A percentile compares a stretch with the other conserved stretches of the same genome.
phyloP scores from a whole-genome alignment of 495 filamentous ascomycete species.

The Lasiosphaeria ovina region DNA sequence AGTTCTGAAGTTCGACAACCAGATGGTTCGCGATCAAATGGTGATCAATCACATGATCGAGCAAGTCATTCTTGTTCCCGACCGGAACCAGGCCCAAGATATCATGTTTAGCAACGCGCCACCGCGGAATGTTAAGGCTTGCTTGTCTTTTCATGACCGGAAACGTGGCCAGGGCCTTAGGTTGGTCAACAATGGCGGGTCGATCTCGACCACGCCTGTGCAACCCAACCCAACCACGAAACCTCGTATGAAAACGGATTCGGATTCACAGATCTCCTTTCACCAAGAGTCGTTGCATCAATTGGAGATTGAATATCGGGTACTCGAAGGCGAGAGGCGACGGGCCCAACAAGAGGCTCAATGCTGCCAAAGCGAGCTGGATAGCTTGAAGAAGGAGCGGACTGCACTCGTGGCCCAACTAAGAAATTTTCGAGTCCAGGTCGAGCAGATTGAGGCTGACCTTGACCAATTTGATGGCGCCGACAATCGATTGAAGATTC shows the following conservation, averaged over 20 bases:
- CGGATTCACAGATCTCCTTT: constrained; percentile 62
- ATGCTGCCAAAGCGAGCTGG: constrained; percentile 54
- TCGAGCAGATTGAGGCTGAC: constrained; percentile 30
- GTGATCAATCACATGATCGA: constrained; percentile 83
- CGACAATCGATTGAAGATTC: constrained; percentile 38
- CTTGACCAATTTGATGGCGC: constrained; percentile 45
- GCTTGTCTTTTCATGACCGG: constrained; percentile 59
- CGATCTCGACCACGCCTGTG: constrained; percentile 33
- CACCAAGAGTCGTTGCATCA: constrained; percentile 42
- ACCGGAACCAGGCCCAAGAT: constrained; percentile 60
- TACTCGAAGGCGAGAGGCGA: constrained; percentile 35
- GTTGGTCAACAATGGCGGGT: constrained; percentile 54
- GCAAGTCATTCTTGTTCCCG: constrained; percentile 74
- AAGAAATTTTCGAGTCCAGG: constrained; percentile 22
- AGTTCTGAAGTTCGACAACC: constrained; percentile 78
- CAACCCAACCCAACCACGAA: constrained; percentile 29
- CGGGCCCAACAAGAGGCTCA: constrained; percentile 57
- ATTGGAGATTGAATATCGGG: constrained; percentile 43
- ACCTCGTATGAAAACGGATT: constrained; percentile 80
- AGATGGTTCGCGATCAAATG: constrained; percentile 71
- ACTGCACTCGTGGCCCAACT: constrained; percentile 25
- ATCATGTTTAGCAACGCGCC: constrained; percentile 64
- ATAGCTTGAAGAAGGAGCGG: constrained; percentile 48
- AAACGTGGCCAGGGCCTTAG: constrained; percentile 62
- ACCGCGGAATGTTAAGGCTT: constrained; percentile 69